phyloP scores from a whole-genome alignment of 345 rosid species.

The Citrus sinensis region DVS_A1.0 CM039167.1:7274001-7274500 shows the following conservation, averaged over 20 bases:
- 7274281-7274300: constrained; percentile 47
- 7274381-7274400: not conserved
- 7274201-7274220: constrained; percentile 77
- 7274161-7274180: constrained; percentile 81
- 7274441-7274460: not conserved
- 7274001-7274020: constrained; percentile 78
- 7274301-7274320: constrained; percentile 81
- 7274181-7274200: constrained; percentile 82
- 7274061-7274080: constrained; percentile 66
- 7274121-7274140: constrained; percentile 87
- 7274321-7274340: constrained; percentile 1
- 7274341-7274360: constrained; percentile 6
- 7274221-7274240: constrained; percentile 74
- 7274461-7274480: not conserved
- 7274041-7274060: constrained; percentile 67
- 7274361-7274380: not conserved
- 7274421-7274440: not conserved
- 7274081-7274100: constrained; percentile 79
- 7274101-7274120: constrained; percentile 80
- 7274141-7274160: constrained; percentile 65
- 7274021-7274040: constrained; percentile 70
- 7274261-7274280: constrained; percentile 53
- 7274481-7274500: not conserved
- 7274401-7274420: not conserved
- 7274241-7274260: constrained; percentile 75